Base-by-base conservation (phyloP, 2,329 filamentous ascomycete species). In the Arthrobotrys entomopaga region DNA sequence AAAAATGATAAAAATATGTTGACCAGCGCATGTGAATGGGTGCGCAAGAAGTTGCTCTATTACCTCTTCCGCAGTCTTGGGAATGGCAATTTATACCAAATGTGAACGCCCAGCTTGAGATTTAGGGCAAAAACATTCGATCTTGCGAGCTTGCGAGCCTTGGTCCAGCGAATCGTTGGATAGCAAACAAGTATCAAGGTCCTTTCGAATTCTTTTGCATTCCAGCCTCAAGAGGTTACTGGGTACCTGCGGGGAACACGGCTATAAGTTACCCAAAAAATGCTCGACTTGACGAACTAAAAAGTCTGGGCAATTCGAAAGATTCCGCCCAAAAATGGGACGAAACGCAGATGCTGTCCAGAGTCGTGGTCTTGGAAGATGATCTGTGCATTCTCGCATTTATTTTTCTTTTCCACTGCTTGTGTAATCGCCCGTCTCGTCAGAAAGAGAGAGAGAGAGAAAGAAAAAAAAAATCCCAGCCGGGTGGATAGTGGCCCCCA, bases 51-150 rank as follows among this genome's bases (percentile, higher is more conserved):
- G 22, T 8, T 13, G 20, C 8, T 56, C 65, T 61, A 61, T 61
- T 54, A 56, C 65, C 49, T 54, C 54, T 46, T 67, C 26, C 60
- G 56, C 65, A 49, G 65, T 69, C 65, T 69, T 69, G 56, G 65
- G 19, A 50, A 50, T 58, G 56, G 48, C 40, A 38, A 40, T 34
- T 59, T 48, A 43, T 29, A 48, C 56, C 56, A 11, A 46, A 48
- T 59, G 8, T 16, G 56, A 29, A 16, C n/a, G 22, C 56, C 54
- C n/a, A 34, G 29, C 29, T 34, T 34, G 29, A 10, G 7, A 8
- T 10, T 34, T 34, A 34, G 29, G 29, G 29, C 29, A 34, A 5
- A 34, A 34, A 34, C 5, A 7, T 34, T 3, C 6, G 29, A 3
- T 34, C 29, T 34, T 10, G 29, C 29, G n/a, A n/a, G n/a, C n/a